Base-by-base conservation (phyloP, 805 yeast genomes). In the Komagataella pseudopastoris region DNA sequence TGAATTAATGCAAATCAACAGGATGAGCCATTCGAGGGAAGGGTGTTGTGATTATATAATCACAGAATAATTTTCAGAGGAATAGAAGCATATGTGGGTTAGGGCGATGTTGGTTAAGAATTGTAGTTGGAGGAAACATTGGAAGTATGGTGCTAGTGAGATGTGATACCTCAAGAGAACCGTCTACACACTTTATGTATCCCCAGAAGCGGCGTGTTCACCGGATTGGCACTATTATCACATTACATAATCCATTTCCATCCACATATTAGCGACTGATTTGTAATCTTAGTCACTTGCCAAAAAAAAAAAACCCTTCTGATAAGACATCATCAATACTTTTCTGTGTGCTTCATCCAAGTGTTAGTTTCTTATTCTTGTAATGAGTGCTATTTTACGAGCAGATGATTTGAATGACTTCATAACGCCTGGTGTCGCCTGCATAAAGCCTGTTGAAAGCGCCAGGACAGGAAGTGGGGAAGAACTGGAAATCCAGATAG, bases 401-500 rank as follows among this genome's bases (percentile, higher is more conserved):
- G 90, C 88, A 20, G 93, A 87, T 53, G 97, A 93, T 61, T 70
- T 93, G 52, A 93, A 93, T 66, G 99, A 93, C 67, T 93, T 89
- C 68, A 91, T 93, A 47, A 76, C 86, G 36, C 99, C 98, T 0
- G 95, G 96, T 0, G 82, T 87, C 23, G 98, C 96, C 0, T 93
- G 99, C 63, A 83, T 90, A 51, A 93, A 88, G 67, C 96, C 98
- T 0, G 83, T 81, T 8, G 83, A 77, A 51, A 73, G 68, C 36
- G 64, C 61, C 17, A 64, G 68, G 47, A 62, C 60, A 14, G 68
- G 64, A 47, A 70, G 74, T 39, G 51, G 56, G 23, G 50, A 54
- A n/a, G 63, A 61, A 44, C 47, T 70, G 3, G 86, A 80, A 55
- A 79, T 85, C 46, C 81, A 80, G 60, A 75, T 80, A 20, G 83